These are phyloP conservation scores for Pseudogymnoascus sp. DNA, from an alignment of 2,329 filamentous ascomycete species.

Conservation along the genomic window DNA sequence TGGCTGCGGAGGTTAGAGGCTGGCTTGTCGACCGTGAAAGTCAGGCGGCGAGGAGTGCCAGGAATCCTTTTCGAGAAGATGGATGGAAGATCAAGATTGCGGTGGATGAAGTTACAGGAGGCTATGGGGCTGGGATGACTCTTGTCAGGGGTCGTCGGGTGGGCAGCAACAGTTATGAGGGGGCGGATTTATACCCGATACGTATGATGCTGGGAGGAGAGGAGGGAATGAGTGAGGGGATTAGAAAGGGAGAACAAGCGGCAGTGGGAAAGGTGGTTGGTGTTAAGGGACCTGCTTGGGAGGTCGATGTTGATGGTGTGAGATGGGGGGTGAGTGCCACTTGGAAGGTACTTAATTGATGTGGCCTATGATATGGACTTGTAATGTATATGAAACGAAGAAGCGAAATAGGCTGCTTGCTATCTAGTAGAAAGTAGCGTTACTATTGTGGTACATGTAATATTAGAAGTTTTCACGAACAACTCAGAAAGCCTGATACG, in stretches of 20 bases:
- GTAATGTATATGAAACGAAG: not conserved
- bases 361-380: not conserved
- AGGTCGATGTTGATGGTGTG: slow-evolving; percentile 26
- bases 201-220: slow-evolving; percentile 30
- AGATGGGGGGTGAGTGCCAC: slow-evolving; percentile 33
- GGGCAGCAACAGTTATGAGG: slow-evolving; percentile 19
- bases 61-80: slow-evolving; percentile 20
- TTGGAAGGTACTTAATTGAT: slow-evolving; percentile 27
- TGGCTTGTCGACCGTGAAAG: slow-evolving; percentile 43
- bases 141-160: slow-evolving; percentile 26
- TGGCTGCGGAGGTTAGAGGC: slow-evolving; percentile 42
- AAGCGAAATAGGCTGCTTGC: not conserved
- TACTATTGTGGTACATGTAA: not conserved
- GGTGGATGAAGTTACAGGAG: slow-evolving; percentile 26
- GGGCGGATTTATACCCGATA: slow-evolving; percentile 12
- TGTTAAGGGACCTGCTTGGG: slow-evolving; percentile 32
- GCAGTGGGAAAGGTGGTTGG: slow-evolving; percentile 26
- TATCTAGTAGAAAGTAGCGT: not conserved
- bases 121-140: slow-evolving; percentile 24
- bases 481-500: not conserved
- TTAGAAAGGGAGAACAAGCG: slow-evolving; percentile 25
- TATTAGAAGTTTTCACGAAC: not conserved
- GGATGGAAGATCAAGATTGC: slow-evolving; percentile 27
- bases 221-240: slow-evolving; percentile 19
- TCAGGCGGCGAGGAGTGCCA: slow-evolving; percentile 13